phyloP scores from a whole-genome alignment of 2,329 filamentous ascomycete species.

The Didymella keratinophila region DNA sequence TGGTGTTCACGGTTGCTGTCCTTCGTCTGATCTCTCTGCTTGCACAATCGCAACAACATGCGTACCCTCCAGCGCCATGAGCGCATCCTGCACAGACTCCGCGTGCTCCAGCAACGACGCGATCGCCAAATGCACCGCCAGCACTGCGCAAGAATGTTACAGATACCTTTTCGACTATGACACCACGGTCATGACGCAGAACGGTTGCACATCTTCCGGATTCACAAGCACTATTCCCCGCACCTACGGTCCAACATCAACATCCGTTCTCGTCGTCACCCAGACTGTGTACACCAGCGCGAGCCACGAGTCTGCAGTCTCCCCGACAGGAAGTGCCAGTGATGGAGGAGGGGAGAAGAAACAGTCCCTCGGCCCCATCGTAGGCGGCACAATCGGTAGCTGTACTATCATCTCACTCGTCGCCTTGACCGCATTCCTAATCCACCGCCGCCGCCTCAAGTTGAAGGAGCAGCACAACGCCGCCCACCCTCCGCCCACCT shows the following conservation, averaged over 20 bases:
- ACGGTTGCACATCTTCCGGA: constrained; percentile 36
- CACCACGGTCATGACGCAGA: constrained; percentile 39
- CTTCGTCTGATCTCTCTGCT: constrained; percentile 19
- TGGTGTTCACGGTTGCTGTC: constrained; percentile 47
- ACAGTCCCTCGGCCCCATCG: constrained; percentile 39
- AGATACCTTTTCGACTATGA: constrained; percentile 39
- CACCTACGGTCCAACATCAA: constrained; percentile 13
- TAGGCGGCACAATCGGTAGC: constrained; percentile 45
- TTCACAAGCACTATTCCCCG: constrained; percentile 33
- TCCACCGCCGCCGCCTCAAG: constrained; percentile 27
- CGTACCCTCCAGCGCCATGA: constrained; percentile 36
- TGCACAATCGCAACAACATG: constrained; percentile 46
- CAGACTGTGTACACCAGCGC: too few relatives aligned
- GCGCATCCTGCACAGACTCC: constrained; percentile 37
- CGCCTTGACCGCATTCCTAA: constrained; percentile 31
- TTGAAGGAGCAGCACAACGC: not conserved
- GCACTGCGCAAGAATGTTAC: constrained; percentile 36
- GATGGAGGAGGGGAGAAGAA: constrained; percentile 7
- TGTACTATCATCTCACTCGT: constrained; percentile 37
- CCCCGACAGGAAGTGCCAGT: too few relatives aligned
- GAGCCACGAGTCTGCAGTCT: too few relatives aligned
- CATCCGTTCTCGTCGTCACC: constrained; percentile 14
- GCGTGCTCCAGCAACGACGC: constrained; percentile 35
- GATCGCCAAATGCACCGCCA: constrained; percentile 42
- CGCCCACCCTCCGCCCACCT: not conserved